Conservation (phyloP, 2,329 filamentous ascomycete species). For the Mollisia scopiformis region DNA sequence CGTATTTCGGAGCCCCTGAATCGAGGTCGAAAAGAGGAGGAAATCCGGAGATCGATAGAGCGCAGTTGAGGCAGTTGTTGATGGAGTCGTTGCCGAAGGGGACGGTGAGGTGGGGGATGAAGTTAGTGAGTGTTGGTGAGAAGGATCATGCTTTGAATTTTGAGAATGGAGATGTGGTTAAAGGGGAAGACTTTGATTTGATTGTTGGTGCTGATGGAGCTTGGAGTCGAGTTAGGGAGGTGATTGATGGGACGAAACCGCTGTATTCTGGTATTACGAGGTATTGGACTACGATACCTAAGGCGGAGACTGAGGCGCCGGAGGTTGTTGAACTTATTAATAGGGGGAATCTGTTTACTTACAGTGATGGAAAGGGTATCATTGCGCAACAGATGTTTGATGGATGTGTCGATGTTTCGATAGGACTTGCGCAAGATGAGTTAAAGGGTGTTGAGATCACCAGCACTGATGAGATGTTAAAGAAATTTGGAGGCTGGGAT, state of each 20-base stretch:
- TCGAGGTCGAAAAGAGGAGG: conserved; percentile 23
- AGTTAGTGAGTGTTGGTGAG: conserved; percentile 11
- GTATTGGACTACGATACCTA: conserved; percentile 34
- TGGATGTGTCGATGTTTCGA: conserved; percentile 15
- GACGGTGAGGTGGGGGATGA: conserved; percentile 13
- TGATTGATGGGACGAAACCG: conserved; percentile 35
- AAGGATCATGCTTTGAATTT: conserved; percentile 9
- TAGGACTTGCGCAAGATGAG: neutral
- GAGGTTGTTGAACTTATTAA: conserved; percentile 31
- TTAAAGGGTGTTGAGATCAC: neutral
- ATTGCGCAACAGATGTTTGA: conserved; percentile 32
- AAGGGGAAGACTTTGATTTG: conserved; percentile 36
- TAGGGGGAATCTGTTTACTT: conserved; percentile 32
- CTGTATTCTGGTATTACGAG: conserved; percentile 42
- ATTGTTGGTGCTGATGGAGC: conserved; percentile 44
- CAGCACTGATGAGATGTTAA: conserved; percentile 14
- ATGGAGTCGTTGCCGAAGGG: conserved; percentile 10
- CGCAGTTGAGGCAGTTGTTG: conserved; percentile 15
- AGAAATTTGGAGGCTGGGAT: conserved; percentile 33
- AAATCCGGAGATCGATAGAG: conserved; percentile 24
- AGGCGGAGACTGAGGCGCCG: conserved; percentile 30
- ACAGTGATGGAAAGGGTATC: conserved; percentile 31
- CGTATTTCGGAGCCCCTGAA: conserved; percentile 33
- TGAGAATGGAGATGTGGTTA: conserved; percentile 5
- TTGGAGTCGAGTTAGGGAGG: conserved; percentile 41